Evolutionary conservation across 139 green algal genomes (phyloP), one percentile per base, ranked within the genome.

Genomic region (Coccomyxa sp.): DNA sequence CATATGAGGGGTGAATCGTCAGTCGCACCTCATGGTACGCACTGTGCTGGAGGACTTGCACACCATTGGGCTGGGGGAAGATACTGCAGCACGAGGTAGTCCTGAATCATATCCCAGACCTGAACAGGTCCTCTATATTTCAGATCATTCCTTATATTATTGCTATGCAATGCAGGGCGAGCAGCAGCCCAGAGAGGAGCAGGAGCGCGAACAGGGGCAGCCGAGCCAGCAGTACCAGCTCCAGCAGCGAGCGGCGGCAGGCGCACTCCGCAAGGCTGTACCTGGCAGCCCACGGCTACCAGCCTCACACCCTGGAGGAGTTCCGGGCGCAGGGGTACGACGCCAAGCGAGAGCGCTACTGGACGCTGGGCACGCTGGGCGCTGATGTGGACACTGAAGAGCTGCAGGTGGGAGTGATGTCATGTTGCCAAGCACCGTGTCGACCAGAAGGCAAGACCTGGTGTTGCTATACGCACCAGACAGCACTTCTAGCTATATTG

Each of bases 341-440:
- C 41, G 74, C 85, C 54, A 92, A 92, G 86, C 70, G 74, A 68
- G 37, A 79, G 70, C 10, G 85, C 41, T 95, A 95, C 77, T 95
- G 88, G 89, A 44, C 91, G 83, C 84, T 96, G 38, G 92, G 92
- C 8, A 82, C 79, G 34, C 82, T 95, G 58, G 91, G 91, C 2
- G 87, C 89, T 0, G 86, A 91, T 31, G 78, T 88, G 31, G 86
- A 93, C 39, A 88, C 84, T 38, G 81, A 86, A 41, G 83, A 92
- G 79, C 82, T 92, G 83, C 82, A 86, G 71, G 90, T 84, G 55
- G 88, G 16, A 8, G 64, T 22, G 75, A 71, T 75, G 9, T 24
- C 37, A 8, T 0, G 8, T 3, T 24, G 29, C 8, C 18, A 27
- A 68, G 12, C 14, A 2, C 27, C 3, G 14, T 22, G 22, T 64